Conservation (phyloP, 1,284 basidiomycete species). For the Cryptococcus sp. region DNA sequence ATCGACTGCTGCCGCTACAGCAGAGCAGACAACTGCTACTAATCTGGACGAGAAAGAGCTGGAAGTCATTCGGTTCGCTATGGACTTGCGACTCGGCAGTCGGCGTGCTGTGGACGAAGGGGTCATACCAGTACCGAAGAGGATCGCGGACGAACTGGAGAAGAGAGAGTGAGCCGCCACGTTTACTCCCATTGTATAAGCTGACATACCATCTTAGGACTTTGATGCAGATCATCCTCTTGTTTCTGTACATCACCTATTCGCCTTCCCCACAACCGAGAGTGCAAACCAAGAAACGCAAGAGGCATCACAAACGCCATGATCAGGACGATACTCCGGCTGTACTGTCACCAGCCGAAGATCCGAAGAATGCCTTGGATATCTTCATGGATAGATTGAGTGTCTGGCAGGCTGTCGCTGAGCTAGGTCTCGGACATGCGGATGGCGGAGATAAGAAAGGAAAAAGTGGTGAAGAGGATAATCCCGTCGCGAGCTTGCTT, state of each 20-base stretch:
- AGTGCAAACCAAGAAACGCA: conserved; percentile 18
- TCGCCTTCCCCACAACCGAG: background rate
- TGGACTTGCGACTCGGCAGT: conserved; percentile 26
- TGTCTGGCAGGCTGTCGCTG: conserved; percentile 47
- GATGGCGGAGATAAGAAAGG: conserved; percentile 10
- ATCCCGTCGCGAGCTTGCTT: conserved; percentile 17
- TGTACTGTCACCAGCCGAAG: conserved; percentile 18
- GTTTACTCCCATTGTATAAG: background rate
- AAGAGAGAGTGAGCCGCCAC: conserved; percentile 36
- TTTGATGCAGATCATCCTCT: conserved; percentile 40
- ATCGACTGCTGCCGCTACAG: conserved; percentile 5
- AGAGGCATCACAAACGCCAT: conserved; percentile 7
- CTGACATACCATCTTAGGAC: conserved; percentile 21
- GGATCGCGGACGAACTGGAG: conserved; percentile 39
- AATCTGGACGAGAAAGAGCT: conserved; percentile 17
- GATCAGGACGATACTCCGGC: background rate
- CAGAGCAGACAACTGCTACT: background rate
- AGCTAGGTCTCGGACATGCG: conserved; percentile 32
- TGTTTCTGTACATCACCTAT: conserved; percentile 29
- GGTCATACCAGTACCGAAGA: conserved; percentile 19
- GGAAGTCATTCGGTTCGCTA: conserved; percentile 20
- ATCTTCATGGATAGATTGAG: conserved; percentile 43
- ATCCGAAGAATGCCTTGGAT: conserved; percentile 34
- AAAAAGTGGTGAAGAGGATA: conserved; percentile 18
- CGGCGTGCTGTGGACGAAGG: conserved; percentile 30